Base-by-base conservation (phyloP, 2,329 filamentous ascomycete genomes). In the Malbranchea cinnamomea region DNA sequence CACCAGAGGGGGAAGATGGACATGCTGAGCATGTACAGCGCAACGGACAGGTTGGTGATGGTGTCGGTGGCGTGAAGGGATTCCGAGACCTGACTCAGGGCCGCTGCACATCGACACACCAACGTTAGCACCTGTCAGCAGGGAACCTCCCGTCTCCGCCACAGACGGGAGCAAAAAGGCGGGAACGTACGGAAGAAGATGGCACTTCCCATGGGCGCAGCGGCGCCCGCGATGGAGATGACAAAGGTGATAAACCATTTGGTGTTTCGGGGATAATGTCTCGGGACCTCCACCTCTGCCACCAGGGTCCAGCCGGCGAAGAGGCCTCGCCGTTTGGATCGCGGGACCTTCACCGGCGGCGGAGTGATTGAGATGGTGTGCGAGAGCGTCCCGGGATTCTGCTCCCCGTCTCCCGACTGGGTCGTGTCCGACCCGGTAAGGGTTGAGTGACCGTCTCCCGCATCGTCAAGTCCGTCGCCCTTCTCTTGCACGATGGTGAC, bases 171-270 rank as follows among this genome's bases (percentile, higher is more conserved):
- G 15, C n/a, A 23, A 30, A 4, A 22, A 23, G 18, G 34, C 2
- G 10, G 7, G 19, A 6, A 64, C 74, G 55, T 54, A 81, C 78
- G 83, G 42, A 87, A 77, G 34, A 93, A 74, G 32, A 93, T 84
- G 2, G 78, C 71, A 16, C 79, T 85, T 1, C 85, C 85, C 59
- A 93, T 72, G 0, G 85, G 85, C 1, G 78, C 82, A 1, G 72
- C 78, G 9, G 76, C 73, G 2, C 72, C 83, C 2, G 82, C 82
- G 10, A 85, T 47, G 2, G 83, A 78, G 26, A 93, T 70, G 27
- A 87, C 68, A 20, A 72, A 62, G 0, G 84, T 92, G 40, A 94
- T 74, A 36, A 71, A 67, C 84, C 84, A 93, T 70, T 93, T 93
- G 9, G 71, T 81, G 28, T 59, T 67, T 19, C 70, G 68, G 7